Base-by-base conservation (phyloP, 331 rosid species). In the Cucumis variabilis region DNA sequence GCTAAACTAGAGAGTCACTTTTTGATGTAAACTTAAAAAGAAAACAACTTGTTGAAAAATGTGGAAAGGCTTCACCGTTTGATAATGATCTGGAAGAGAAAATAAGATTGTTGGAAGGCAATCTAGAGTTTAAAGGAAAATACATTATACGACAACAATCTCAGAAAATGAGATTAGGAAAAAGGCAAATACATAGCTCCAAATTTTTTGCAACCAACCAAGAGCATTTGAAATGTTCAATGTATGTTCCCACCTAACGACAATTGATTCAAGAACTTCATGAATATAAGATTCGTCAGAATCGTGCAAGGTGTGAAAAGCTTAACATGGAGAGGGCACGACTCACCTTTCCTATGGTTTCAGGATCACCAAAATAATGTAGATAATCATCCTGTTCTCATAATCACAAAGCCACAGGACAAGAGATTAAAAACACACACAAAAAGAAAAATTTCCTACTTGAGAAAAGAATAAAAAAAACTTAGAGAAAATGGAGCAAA, bases 201-300 rank as follows among this genome's bases (percentile, higher is more conserved):
- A 92, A 70, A 66, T 92, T 91, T 66, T 92, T 92, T 79, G 89
- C 94, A 17, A 92, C 94, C 90, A 92, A 17, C 94, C 94, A 92
- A 70, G 94, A 92, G 85, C 94, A 92, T 87, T 92, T 92, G 90
- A 90, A 92, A 90, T 92, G 92, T 90, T 89, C 92, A 85, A 92
- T 92, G 77, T 92, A 92, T 11, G 93, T 92, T 65, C 93, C 93
- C 86, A 92, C 82, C 93, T 90, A 88, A 87, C 37, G 69, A 53
- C 79, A 30, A 23, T 81, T 81, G 50, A 58, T 53, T 69, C 68
- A 58, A 53, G 11, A 81, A 58, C 50, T 55, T 28, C 68, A 28
- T 81, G 50, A 81, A 58, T 81, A 53, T 28, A 44, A 66, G 60
- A 73, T 27, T 33, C 51, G 13, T 73, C 69, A 87, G 60, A 33